A percentile compares a stretch with the other conserved stretches of the same genome.
Conservation (phyloP, 208 protist species). For the Naegleria fowleri region DNA sequence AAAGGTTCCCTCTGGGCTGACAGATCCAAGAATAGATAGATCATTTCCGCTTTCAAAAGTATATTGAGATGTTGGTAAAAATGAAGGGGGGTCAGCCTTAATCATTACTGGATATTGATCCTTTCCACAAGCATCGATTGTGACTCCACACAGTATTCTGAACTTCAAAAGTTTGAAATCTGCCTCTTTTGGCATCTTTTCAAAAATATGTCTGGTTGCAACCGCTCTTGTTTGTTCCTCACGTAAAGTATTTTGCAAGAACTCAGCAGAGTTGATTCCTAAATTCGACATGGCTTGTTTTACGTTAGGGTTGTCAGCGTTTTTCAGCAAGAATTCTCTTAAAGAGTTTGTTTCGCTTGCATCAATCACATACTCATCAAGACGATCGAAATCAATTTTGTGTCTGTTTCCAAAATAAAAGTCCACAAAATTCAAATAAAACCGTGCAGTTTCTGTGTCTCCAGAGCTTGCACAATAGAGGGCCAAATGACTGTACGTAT, state of each 20-base stretch:
- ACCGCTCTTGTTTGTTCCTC: not conserved
- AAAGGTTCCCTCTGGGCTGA: not conserved
- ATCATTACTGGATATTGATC: not conserved
- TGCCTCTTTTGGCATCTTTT: not conserved
- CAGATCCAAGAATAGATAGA: not conserved
- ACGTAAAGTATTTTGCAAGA: not conserved
- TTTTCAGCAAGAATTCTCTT: not conserved
- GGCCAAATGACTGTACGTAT: not conserved
- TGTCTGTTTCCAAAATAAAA: not conserved
- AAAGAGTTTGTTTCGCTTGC: not conserved
- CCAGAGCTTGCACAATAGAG: not conserved
- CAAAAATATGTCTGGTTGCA: not conserved
- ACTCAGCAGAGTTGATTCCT: not conserved
- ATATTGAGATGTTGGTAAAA: not conserved
- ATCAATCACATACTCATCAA: not conserved
- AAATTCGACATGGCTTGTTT: not conserved
- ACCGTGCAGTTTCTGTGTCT: not conserved
- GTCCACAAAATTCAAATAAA: conserved; percentile 11
- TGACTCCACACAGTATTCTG: not conserved
- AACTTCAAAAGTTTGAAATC: not conserved
- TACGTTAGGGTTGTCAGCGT: not conserved
- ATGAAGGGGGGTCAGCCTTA: not conserved
- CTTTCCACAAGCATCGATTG: not conserved
- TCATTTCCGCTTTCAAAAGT: not conserved
- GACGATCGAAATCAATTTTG: not conserved